These are phyloP conservation scores for Camelina neglecta DNA, from an alignment of 345 rosid genomes.

Conservation along the genomic window DNA sequence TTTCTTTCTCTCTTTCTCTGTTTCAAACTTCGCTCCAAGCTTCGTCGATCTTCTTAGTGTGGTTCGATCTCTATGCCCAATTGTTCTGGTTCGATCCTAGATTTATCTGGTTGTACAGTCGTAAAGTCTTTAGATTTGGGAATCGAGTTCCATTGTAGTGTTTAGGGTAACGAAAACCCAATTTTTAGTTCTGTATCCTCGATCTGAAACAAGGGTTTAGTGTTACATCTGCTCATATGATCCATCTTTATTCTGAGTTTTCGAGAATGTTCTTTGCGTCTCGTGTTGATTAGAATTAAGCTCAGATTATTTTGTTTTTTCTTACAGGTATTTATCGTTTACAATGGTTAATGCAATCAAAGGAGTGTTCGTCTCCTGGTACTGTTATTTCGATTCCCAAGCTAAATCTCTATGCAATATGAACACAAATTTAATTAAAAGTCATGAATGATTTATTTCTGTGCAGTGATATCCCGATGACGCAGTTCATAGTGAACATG, in stretches of 20 bases:
- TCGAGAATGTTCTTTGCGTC: neutral
- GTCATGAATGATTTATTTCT: neutral
- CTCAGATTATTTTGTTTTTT: neutral
- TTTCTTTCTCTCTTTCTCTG: neutral
- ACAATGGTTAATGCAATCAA: slow-evolving; percentile 84
- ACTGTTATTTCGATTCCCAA: neutral
- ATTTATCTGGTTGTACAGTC: neutral
- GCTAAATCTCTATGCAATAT: neutral
- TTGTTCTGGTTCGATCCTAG: neutral
- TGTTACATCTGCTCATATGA: slow-evolving; percentile 17
- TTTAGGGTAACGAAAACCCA: slow-evolving; percentile 7
- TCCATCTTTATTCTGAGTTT: slow-evolving; percentile 5
- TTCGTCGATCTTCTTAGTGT: neutral
- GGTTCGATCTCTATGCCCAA: slow-evolving; percentile 11
- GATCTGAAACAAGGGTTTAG: neutral
- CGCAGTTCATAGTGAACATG: slow-evolving; percentile 76
- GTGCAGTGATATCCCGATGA: slow-evolving; percentile 83
- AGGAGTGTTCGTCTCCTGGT: slow-evolving; percentile 85
- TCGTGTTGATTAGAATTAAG: neutral
- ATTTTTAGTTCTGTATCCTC: neutral
- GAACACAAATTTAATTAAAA: neutral
- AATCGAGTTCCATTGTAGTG: slow-evolving; percentile 10
- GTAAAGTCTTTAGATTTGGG: neutral
- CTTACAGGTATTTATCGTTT: neutral
- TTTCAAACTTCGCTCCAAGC: neutral